phyloP scores from a whole-genome alignment of 1,284 basidiomycete species.

The Leucoagaricus sp. region DNA sequence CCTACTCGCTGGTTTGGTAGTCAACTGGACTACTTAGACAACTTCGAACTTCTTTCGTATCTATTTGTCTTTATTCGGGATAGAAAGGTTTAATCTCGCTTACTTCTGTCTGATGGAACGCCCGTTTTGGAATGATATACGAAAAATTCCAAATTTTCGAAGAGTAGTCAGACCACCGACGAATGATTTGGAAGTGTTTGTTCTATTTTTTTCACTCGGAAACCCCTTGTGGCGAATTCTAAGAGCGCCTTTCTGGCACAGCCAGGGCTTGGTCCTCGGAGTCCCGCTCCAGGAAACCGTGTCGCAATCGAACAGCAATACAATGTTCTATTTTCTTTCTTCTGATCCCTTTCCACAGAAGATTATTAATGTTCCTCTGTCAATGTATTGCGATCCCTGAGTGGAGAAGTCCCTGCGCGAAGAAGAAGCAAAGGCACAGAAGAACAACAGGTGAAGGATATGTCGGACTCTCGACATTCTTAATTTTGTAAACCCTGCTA shows the following conservation, averaged over 20 bases:
- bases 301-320: neutral
- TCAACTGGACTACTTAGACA: neutral
- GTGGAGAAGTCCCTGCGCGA: neutral
- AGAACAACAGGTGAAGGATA: neutral
- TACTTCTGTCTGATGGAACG: no score
- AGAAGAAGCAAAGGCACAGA: neutral
- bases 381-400: no score
- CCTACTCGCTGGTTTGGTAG: neutral
- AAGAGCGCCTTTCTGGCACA: neutral
- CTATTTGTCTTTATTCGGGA: neutral
- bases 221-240: neutral
- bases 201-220: neutral
- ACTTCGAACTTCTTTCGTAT: neutral
- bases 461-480: neutral
- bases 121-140: no score
- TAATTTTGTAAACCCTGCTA: neutral
- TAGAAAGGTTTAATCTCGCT: no score
- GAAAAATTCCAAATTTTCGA: neutral
- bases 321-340: neutral
- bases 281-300: neutral
- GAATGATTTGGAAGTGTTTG: neutral
- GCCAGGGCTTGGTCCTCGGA: conserved; percentile 4
- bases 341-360: neutral
- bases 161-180: neutral
- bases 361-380: no score